Conservation (phyloP, 768 basidiomycete species). For the Hericium rajendrae region DNA sequence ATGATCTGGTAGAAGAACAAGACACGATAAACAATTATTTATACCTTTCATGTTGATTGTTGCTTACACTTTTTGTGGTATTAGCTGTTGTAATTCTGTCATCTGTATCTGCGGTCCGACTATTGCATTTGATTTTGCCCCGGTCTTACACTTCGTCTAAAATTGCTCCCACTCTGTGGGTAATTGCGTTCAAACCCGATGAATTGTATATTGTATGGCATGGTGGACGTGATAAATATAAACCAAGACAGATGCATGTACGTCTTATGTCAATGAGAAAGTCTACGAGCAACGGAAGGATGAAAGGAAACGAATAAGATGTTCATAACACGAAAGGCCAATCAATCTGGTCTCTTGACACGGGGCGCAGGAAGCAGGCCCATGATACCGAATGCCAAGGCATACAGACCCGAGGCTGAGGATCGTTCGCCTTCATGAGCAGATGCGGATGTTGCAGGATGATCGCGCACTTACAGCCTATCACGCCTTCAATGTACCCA, state of each 20-base stretch:
- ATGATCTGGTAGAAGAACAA: background rate
- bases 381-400: constrained; percentile 62
- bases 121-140: too few relatives aligned
- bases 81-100: too few relatives aligned
- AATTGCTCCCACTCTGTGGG: too few relatives aligned
- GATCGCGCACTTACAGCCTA: constrained; percentile 41
- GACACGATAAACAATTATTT: background rate
- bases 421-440: background rate
- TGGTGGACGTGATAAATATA: too few relatives aligned
- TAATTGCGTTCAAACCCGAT: too few relatives aligned
- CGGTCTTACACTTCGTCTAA: too few relatives aligned
- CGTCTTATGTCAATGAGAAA: too few relatives aligned
- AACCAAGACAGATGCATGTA: too few relatives aligned
- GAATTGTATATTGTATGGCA: too few relatives aligned
- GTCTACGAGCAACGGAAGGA: too few relatives aligned
- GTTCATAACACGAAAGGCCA: background rate
- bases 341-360: constrained; percentile 2
- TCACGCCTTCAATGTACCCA: constrained; percentile 52
- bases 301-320: too few relatives aligned
- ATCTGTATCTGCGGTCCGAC: too few relatives aligned
- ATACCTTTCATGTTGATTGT: background rate
- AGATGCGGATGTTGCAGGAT: background rate
- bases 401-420: constrained; percentile 61
- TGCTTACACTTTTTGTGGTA: background rate
- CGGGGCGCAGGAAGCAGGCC: constrained; percentile 59